Evolutionary conservation across 2,329 filamentous ascomycete genomes (phyloP).

Genomic region (Cercospora berteroae): DNA sequence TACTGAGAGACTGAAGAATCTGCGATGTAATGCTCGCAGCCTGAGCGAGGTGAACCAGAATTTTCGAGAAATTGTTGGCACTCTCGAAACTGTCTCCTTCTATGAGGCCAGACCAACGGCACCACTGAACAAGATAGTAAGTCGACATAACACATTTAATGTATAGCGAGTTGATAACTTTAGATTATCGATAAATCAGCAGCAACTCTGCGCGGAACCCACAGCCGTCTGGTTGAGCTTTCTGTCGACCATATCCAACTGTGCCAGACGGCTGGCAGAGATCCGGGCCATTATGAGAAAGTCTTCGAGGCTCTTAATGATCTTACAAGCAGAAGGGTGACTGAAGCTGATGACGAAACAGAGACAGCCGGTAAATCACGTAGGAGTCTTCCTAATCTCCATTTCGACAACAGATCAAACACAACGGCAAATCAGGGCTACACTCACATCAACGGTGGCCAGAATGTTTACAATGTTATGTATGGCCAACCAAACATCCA

Average conservation of each 20-base stretch:
- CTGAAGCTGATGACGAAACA: neutral
- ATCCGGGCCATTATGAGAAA: constrained; percentile 4
- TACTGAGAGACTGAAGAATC: neutral
- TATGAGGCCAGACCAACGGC: neutral
- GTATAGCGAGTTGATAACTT: neutral
- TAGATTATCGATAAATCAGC: constrained; percentile 2
- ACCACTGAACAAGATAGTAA: neutral
- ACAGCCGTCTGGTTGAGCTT: neutral
- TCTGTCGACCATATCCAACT: neutral
- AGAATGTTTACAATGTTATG: constrained; percentile 2
- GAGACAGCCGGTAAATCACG: neutral
- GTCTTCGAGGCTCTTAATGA: neutral
- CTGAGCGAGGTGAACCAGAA: neutral
- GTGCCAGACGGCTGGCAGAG: neutral
- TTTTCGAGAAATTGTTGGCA: neutral
- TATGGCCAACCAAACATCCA: neutral
- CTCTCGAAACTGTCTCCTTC: neutral
- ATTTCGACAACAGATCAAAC: constrained; percentile 2
- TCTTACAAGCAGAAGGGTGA: neutral
- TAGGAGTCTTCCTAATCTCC: neutral
- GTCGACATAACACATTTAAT: neutral
- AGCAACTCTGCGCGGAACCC: neutral
- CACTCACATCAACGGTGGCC: neutral
- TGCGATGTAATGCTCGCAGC: neutral
- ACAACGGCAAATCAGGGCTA: constrained; percentile 2